Base-by-base conservation (phyloP, 2,329 filamentous ascomycete species). In the Akanthomyces uredinophilus region DNA sequence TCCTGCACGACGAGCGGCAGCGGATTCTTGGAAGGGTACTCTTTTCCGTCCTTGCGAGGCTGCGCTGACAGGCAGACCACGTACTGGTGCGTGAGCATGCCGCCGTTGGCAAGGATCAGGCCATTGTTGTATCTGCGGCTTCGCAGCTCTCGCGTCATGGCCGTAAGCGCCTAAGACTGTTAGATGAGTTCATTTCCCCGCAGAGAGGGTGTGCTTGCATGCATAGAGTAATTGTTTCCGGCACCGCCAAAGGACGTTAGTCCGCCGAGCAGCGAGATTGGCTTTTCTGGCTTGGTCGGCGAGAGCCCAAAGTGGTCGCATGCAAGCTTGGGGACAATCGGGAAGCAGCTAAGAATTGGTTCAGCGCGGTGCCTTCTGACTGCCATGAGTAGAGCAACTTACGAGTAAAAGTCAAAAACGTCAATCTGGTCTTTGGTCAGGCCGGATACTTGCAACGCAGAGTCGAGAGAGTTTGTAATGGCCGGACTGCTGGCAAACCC, bases 181-280 rank as follows among this genome's bases (percentile, higher is more conserved):
- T 29, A 49, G 44, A 14, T 47, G 44, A 43, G 32, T 27, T 7
- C 22, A 14, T 44, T 20, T n/a, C 18, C 27, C 51, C 14, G 16
- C 2, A 0, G n/a, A 1, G 0, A 14, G 75, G 82, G 76, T 76
- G 8, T 4, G 72, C 75, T 68, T 71, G 82, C 85, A 73, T 90
- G 87, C 81, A 89, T 85, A 0, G 84, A 87, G 64, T 90, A 90
- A 60, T 89, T 89, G 65, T 90, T 90, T 0, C 87, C 87, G 6
- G 87, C 87, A 0, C 87, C 87, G 0, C 87, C 87, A 63, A 90
- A 90, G 1, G 82, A 87, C 5, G 87, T 89, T 59, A 90, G 68
- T 0, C 87, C 87, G 0, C 87, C 87, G 0, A 90, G 76, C 0
- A 89, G 71, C 0, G 85, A 88, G 22, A 88, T 78, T 0, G 83